A percentile compares a stretch with the other conserved stretches of the same genome.
phyloP scores from a whole-genome alignment of 2,329 filamentous ascomycete species.

The Arachnomyces sp. region DNA sequence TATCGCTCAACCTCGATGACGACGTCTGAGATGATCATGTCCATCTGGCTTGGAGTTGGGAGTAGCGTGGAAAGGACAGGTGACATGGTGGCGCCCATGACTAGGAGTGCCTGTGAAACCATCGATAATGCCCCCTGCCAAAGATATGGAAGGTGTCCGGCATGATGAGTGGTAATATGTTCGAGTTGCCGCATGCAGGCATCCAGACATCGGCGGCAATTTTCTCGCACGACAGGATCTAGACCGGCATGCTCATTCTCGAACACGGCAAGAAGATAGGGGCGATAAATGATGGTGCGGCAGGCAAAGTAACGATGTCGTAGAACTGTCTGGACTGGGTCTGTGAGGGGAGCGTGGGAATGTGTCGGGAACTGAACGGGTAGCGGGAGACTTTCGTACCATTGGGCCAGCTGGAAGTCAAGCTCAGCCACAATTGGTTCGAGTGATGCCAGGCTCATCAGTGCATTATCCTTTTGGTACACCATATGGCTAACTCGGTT shows the following conservation, averaged over 20 bases:
- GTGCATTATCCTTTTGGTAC: conserved; percentile 61
- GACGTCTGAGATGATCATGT: conserved; percentile 70
- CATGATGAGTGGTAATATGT: conserved; percentile 70
- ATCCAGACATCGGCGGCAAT: conserved; percentile 74
- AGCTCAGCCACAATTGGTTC: conserved; percentile 73
- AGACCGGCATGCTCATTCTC: conserved; percentile 67
- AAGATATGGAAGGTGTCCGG: conserved; percentile 75
- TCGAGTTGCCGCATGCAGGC: conserved; percentile 73
- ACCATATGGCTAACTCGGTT: conserved; percentile 74
- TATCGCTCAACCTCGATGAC: conserved; percentile 69
- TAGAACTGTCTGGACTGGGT: conserved; percentile 71
- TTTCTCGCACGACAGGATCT: conserved; percentile 66
- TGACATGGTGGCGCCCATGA: conserved; percentile 81
- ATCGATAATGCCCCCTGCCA: conserved; percentile 81
- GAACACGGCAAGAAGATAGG: conserved; percentile 72
- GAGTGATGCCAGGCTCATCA: conserved; percentile 63
- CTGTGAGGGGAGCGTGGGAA: conserved; percentile 56
- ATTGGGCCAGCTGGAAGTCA: conserved; percentile 74
- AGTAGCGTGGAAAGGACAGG: conserved; percentile 62
- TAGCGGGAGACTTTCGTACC: conserved; percentile 71
- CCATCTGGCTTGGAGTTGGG: conserved; percentile 50
- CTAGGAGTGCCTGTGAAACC: conserved; percentile 70
- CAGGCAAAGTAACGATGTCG: conserved; percentile 76
- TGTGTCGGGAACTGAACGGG: conserved; percentile 68
- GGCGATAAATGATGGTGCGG: conserved; percentile 77